Percentiles rank a stretch among this genome's conserved stretches.
phyloP scores from a whole-genome alignment of 2,329 filamentous ascomycete genomes.

The Thielaviopsis punctulata region DNA sequence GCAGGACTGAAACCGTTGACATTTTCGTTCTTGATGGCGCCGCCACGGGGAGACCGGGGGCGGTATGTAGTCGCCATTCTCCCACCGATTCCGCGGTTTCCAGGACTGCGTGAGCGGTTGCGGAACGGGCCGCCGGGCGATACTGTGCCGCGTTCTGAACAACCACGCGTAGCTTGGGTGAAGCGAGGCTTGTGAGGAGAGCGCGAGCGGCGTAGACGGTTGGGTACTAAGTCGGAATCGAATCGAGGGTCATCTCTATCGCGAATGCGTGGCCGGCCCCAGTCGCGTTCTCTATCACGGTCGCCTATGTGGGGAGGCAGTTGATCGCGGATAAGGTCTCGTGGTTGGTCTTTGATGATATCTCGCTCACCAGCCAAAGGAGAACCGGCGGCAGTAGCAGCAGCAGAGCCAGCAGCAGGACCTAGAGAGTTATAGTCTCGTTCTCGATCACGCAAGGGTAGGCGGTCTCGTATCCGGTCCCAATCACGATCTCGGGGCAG shows the following conservation, averaged over 20 bases:
- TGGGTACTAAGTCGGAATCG: background rate
- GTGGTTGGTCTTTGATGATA: conserved; percentile 1
- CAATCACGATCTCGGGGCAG: conserved; percentile 18
- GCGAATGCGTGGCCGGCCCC: conserved; percentile 19
- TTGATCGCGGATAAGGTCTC: conserved; percentile 3
- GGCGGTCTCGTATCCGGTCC: conserved; percentile 14
- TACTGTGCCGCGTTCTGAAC: background rate
- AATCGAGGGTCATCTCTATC: conserved; percentile 18
- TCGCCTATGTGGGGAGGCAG: conserved; percentile 11
- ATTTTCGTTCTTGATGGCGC: conserved; percentile 1
- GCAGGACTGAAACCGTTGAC: background rate
- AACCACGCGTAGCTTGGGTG: conserved; percentile 2
- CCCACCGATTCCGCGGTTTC: background rate
- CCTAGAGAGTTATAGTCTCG: conserved; percentile 18
- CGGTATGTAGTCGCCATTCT: conserved; percentile 9
- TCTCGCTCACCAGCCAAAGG: background rate
- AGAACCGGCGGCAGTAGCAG: background rate
- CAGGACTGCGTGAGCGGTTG: conserved; percentile 8
- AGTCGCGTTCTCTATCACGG: conserved; percentile 20
- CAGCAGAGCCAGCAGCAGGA: background rate
- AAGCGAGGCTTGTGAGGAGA: conserved; percentile 27
- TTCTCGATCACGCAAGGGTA: conserved; percentile 15
- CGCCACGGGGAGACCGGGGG: conserved; percentile 4
- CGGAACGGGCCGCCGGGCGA: conserved; percentile 5
- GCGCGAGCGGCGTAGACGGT: conserved; percentile 28